Evolutionary conservation across 2,329 filamentous ascomycete species (phyloP), one percentile per base, ranked within the genome.

Genomic region (Mariannaea elegans): DNA sequence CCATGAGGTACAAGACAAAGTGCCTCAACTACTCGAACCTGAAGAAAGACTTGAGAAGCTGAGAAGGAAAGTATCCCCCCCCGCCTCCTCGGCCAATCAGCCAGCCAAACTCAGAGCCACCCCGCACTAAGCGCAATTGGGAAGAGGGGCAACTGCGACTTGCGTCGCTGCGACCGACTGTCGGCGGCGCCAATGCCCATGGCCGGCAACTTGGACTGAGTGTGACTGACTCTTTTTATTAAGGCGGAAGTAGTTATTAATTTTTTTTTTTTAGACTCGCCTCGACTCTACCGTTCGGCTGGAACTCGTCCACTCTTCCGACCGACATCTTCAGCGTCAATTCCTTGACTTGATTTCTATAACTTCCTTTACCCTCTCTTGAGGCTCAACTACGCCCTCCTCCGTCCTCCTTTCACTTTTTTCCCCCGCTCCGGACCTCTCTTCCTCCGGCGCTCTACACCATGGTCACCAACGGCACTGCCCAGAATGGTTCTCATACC

Each of bases 401-500:
- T n/a, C 34, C 38, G 2, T 45, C 24, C 18, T 48, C 27, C 36
- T 44, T 34, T 21, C 18, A 50, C 57, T 52, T 31, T 38, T 47
- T 42, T 52, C 39, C 32, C 23, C 21, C 48, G 41, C 53, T 54
- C 46, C 16, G 6, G 7, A 3, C 38, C 46, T 53, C 31, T 14
- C 13, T 18, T n/a, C 27, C 39, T 24, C 42, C 56, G 53, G 46
- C 29, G 19, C 59, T 29, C 24, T 13, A 29, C 38, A 75, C 45
- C 58, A 83, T 82, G 80, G 75, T 79, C 48, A 75, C 75, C 67
- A 79, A 79, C 69, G 76, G 74, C 62, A 72, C 71, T 57, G 63
- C 72, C 58, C 73, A 75, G 63, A 76, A 73, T 44, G 66, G 59
- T 66, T 75, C 75, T 44, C 80, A 81, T 64, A 79, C 77, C 54